These are phyloP conservation scores for Decorospora gaudefroyi DNA, from an alignment of 2,329 filamentous ascomycete species.

Conservation along the genomic window DNA sequence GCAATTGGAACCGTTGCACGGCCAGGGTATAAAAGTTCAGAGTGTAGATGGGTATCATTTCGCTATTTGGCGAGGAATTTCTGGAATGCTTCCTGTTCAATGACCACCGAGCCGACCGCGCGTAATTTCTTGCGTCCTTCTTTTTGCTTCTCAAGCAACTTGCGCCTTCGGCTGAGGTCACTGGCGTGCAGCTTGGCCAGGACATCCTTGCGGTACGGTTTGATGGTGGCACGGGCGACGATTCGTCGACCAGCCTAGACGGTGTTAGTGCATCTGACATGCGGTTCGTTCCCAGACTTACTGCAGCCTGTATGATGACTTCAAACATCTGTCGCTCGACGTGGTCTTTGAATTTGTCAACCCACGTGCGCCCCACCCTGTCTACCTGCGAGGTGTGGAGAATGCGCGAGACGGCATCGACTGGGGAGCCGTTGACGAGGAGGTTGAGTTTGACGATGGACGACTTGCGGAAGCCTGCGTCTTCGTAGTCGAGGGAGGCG, in stretches of 20 bases:
- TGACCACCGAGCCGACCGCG: conserved; percentile 84
- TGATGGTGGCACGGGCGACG: conserved; percentile 90
- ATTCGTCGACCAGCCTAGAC: conserved; percentile 80
- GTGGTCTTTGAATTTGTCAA: conserved; percentile 94
- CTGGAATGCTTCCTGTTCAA: conserved; percentile 94
- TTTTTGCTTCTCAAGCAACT: conserved; percentile 95
- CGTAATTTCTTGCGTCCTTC: conserved; percentile 87
- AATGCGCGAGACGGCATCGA: conserved; percentile 92
- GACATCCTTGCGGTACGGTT: conserved; percentile 96
- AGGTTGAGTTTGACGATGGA: conserved; percentile 87
- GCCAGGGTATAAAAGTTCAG: neutral
- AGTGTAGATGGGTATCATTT: conserved; percentile 7
- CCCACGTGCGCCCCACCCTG: conserved; percentile 82
- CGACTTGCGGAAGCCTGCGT: conserved; percentile 81
- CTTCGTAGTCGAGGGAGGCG: conserved; percentile 94
- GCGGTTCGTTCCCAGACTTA: too few relatives aligned
- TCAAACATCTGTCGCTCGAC: conserved; percentile 98
- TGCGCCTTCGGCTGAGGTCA: conserved; percentile 79
- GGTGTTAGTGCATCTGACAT: too few relatives aligned
- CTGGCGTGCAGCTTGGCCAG: conserved; percentile 89
- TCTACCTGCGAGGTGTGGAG: conserved; percentile 82
- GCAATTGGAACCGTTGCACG: neutral
- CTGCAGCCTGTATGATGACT: conserved; percentile 89
- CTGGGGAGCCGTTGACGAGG: conserved; percentile 88
- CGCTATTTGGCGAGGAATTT: conserved; percentile 79